Base-by-base conservation (phyloP, 2,329 filamentous ascomycete genomes). In the Purpureocillium takamizusanense region DNA sequence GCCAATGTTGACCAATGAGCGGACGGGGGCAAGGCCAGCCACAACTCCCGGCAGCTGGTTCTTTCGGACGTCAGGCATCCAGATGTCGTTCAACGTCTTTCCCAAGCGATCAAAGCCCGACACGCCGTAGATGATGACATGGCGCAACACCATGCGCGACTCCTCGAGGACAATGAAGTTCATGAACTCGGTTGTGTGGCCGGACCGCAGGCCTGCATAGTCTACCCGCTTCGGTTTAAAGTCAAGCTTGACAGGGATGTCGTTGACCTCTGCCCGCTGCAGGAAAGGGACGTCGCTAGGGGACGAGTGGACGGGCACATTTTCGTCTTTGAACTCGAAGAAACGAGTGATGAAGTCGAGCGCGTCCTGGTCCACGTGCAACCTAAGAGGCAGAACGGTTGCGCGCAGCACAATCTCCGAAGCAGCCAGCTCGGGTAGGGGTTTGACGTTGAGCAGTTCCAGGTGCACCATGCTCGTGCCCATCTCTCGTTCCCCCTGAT, bases 171-270 rank as follows among this genome's bases (percentile, higher is more conserved):
- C 85, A 46, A 98, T 75, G 56, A 98, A 95, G 59, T 98, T 98
- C 89, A 97, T 97, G 53, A 98, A 94, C 58, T 98, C 92, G 0
- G 87, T 94, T 1, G 92, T 97, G 48, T 86, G 87, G 2, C 92
- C 92, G 1, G 92, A 95, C 18, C 89, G 81, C 4, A 98, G 74
- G 4, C 89, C 89, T 0, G 81, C 86, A 51, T 98, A 98, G 59
- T 98, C 90, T 14, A 98, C 86, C n/a, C 87, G 79, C 61, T 98
- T 97, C 8, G 92, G 92, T 59, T 98, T 98, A 65, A 98, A 98
- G 61, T 98, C 92, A 4, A 79, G 77, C 53, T 84, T 88, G 40
- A 98, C 74, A 2, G 81, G 81, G 17, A 98, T 76, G 4, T 85
- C 78, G 46, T 86, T 84, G 34, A 98, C 73, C 62, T 97, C 92